Evolutionary conservation across 306 rosid genomes (phyloP).

Genomic region (Vigna hirtella): DNA sequence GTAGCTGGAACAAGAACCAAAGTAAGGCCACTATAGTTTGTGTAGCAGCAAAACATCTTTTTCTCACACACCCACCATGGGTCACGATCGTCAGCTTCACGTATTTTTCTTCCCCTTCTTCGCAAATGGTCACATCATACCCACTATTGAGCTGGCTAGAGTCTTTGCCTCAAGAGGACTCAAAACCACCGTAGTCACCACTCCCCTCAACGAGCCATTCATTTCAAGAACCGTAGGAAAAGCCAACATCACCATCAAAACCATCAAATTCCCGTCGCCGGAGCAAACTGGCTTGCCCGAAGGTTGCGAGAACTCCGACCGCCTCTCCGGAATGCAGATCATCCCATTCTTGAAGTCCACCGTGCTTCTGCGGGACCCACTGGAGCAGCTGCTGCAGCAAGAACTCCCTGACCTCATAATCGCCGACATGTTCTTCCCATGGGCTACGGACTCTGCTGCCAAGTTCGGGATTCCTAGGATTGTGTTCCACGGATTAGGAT

Average conservation of each 20-base stretch:
- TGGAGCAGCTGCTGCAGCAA: conserved; percentile 52
- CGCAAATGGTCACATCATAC: conserved; percentile 51
- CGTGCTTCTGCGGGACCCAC: conserved; percentile 39
- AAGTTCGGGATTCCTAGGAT: conserved; percentile 63
- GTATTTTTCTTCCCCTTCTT: conserved; percentile 46
- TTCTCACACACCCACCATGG: conserved; percentile 11
- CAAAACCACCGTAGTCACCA: conserved; percentile 45
- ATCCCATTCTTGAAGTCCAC: conserved; percentile 51
- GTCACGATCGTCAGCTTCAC: conserved; percentile 31
- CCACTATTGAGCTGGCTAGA: conserved; percentile 47
- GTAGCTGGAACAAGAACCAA: neutral
- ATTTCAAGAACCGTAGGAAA: conserved; percentile 47
- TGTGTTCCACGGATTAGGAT: conserved; percentile 60
- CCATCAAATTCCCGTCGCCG: conserved; percentile 49
- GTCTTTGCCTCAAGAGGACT: conserved; percentile 41
- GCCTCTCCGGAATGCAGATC: conserved; percentile 13
- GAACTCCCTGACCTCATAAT: conserved; percentile 54
- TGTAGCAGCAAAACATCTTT: neutral
- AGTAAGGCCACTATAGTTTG: neutral
- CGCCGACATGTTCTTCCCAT: conserved; percentile 59
- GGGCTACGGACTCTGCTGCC: conserved; percentile 58
- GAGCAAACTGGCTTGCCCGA: conserved; percentile 54
- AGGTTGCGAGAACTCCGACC: conserved; percentile 56
- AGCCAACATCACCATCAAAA: conserved; percentile 32
- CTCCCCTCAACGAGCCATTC: conserved; percentile 39